Conservation (phyloP, 2,329 filamentous ascomycete species). For the Fusarium anthophilum region DNA sequence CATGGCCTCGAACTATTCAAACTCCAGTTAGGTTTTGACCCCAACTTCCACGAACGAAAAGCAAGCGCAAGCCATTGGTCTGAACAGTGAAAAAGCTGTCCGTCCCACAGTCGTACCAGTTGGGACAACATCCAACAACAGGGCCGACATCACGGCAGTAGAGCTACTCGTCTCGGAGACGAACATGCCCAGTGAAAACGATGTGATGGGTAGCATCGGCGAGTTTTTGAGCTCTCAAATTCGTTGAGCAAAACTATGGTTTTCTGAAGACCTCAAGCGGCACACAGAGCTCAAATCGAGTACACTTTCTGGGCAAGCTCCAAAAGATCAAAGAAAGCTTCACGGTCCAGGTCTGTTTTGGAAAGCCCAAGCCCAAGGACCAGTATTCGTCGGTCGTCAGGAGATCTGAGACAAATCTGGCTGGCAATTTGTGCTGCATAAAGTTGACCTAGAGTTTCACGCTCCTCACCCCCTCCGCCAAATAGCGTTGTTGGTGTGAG, state of each 20-base stretch:
- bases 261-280: background rate
- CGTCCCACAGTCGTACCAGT: background rate
- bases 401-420: conserved; percentile 75
- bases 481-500: conserved; percentile 88
- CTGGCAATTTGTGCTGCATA: conserved; percentile 91
- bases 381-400: conserved; percentile 69
- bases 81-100: background rate
- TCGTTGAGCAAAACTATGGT: background rate
- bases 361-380: conserved; percentile 69
- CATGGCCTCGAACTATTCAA: background rate
- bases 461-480: conserved; percentile 80
- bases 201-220: background rate
- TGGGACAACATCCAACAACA: background rate
- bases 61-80: background rate
- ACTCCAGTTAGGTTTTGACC: background rate
- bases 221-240: background rate
- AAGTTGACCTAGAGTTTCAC: conserved; percentile 86
- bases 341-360: conserved; percentile 60
- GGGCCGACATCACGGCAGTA: background rate
- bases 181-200: background rate
- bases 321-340: conserved; percentile 71
- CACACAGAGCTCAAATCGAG: background rate
- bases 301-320: conserved; percentile 67
- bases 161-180: background rate
- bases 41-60: background rate